Evolutionary conservation across 169 alveolate species (phyloP), one percentile per base, ranked within the genome.

Genomic region (Plasmodium blacklocki): DNA sequence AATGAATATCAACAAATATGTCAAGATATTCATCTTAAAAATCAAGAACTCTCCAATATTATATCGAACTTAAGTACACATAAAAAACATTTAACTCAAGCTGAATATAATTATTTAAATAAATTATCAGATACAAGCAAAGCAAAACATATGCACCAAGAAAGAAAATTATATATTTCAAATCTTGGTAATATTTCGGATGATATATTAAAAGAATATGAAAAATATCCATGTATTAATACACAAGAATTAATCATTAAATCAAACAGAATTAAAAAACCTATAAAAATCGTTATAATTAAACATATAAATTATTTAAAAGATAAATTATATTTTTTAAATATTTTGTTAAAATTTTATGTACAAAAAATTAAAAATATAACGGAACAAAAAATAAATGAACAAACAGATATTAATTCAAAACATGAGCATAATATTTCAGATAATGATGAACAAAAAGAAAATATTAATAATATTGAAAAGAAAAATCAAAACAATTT

Each of bases 141-240:
- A 76, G 66, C 89, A 52, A 76, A 76, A 14, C 89, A 76, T 26
- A 76, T 76, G 89, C 74, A 76, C 54, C 89, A 76, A 56, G 89
- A 76, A 58, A 76, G 89, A 50, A 76, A 76, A n/a, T 76, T 76
- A 58, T 76, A 76, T 64, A 64, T 76, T 26, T 76, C 89, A 2
- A 54, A 76, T 12, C 29, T 76, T 23, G 76, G 50, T 12, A 76
- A 15, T 56, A 64, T 76, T 5, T 76, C 89, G 8, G 89, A 76
- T 76, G 89, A 76, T 63, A 76, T 76, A 47, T 50, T 76, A 64
- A 76, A 14, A 64, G 89, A 63, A 45, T 76, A 76, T 76, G 78
- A 43, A 76, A 21, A n/a, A 14, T 63, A 67, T 23, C 29, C 32
- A 18, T 66, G 50, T 68, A 47, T 76, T 63, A 52, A 58, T 58